Evolutionary conservation across 2,329 filamentous ascomycete genomes (phyloP).

Genomic region (Lachnellula willkommii): DNA sequence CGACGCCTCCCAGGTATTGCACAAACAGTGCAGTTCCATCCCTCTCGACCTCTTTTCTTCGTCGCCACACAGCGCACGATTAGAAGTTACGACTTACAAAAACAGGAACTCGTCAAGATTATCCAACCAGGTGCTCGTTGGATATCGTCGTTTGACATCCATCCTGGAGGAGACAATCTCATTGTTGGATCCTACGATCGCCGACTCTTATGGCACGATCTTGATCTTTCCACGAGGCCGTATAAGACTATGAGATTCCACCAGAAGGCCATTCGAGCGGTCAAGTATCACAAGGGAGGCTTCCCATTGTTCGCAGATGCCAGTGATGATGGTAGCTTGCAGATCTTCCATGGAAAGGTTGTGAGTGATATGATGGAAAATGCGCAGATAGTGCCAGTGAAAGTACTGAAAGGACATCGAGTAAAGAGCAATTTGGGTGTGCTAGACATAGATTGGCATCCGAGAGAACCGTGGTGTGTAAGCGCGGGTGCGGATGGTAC

Average conservation of each 20-base stretch:
- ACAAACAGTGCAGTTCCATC: conserved; percentile 92
- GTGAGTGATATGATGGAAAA: conserved; percentile 94
- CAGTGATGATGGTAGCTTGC: conserved; percentile 87
- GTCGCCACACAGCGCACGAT: conserved; percentile 92
- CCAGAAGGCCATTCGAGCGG: conserved; percentile 80
- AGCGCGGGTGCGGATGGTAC: conserved; percentile 93
- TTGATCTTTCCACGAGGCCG: conserved; percentile 82
- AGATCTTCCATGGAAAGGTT: conserved; percentile 96
- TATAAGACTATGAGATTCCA: conserved; percentile 98
- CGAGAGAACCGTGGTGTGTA: conserved; percentile 86
- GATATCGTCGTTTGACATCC: conserved; percentile 92
- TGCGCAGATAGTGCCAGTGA: conserved; percentile 91
- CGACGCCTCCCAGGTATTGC: conserved; percentile 67
- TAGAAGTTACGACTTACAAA: conserved; percentile 87
- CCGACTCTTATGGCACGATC: conserved; percentile 90
- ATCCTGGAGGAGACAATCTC: conserved; percentile 88
- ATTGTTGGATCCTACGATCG: conserved; percentile 94
- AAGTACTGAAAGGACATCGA: conserved; percentile 86
- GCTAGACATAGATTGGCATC: conserved; percentile 94
- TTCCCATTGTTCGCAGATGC: conserved; percentile 89
- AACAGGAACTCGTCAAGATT: conserved; percentile 87
- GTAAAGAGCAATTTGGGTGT: conserved; percentile 83
- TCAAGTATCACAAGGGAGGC: conserved; percentile 75
- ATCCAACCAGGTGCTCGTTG: conserved; percentile 88
- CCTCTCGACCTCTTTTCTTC: conserved; percentile 86